Conservation (phyloP, 495 filamentous ascomycete genomes). For the Pyronema omphalodes region DNA sequence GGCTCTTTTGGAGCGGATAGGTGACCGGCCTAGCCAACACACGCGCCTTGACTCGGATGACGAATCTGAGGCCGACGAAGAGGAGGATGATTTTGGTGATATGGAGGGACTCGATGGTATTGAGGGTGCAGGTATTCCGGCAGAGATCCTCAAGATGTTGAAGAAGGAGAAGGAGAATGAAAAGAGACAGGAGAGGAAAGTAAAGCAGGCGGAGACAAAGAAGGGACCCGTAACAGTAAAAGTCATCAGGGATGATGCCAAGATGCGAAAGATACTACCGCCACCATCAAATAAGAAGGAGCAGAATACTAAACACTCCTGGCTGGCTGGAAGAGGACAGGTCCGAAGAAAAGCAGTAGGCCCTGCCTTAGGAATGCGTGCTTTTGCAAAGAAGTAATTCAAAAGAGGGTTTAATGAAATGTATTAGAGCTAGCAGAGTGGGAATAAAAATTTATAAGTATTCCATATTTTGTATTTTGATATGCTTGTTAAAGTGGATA, state of each 20-base stretch:
- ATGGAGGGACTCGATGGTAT: background rate
- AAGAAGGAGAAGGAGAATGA: slow-evolving; percentile 2
- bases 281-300: slow-evolving; percentile 15
- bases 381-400: background rate
- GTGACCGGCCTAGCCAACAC: background rate
- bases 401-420: background rate
- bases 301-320: slow-evolving; percentile 16
- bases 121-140: background rate
- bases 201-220: slow-evolving; percentile 14
- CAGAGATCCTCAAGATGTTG: background rate
- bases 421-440: background rate
- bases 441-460: no score
- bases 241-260: slow-evolving; percentile 15
- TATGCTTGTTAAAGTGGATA: no score
- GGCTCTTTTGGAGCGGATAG: background rate
- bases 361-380: background rate
- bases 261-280: slow-evolving; percentile 12
- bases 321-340: slow-evolving; percentile 8
- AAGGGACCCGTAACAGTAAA: slow-evolving; percentile 21
- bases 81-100: background rate
- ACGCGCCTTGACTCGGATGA: background rate
- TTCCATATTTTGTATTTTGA: no score
- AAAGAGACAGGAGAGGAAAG: slow-evolving; percentile 10
- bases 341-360: background rate
- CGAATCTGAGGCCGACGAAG: slow-evolving; percentile 2